These are phyloP conservation scores for Agaricales sp. DNA, from an alignment of 1,284 basidiomycete genomes.

Conservation along the genomic window DNA sequence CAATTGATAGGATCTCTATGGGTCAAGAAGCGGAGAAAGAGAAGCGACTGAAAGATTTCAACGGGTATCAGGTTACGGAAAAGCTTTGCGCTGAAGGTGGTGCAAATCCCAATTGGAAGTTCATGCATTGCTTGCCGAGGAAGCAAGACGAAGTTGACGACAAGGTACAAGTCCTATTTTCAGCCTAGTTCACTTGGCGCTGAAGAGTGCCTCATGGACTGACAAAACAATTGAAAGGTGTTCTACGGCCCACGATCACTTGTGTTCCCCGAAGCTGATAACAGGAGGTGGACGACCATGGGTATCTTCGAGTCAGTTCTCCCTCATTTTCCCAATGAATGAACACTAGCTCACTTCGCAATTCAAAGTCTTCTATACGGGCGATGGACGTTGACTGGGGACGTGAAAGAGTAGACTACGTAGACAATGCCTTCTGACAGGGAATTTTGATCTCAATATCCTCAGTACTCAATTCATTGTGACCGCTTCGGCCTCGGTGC, in stretches of 20 bases:
- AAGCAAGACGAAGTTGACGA: slow-evolving; percentile 93
- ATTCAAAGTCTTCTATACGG: background rate
- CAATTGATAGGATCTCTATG: slow-evolving; percentile 80
- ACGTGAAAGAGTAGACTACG: background rate
- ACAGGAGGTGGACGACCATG: slow-evolving; percentile 93
- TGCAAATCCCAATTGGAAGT: slow-evolving; percentile 87
- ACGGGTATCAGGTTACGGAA: slow-evolving; percentile 94
- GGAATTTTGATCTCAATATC: no score
- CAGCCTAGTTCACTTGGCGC: slow-evolving; percentile 1
- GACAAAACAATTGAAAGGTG: slow-evolving; percentile 30
- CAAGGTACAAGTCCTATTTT: slow-evolving; percentile 44
- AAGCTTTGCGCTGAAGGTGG: slow-evolving; percentile 67
- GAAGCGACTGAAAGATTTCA: slow-evolving; percentile 81
- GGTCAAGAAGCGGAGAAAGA: slow-evolving; percentile 93
- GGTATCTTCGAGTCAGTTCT: slow-evolving; percentile 71
- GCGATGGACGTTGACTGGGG: background rate
- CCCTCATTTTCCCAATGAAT: background rate
- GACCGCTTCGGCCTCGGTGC: background rate
- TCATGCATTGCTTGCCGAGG: slow-evolving; percentile 93
- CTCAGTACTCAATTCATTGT: background rate
- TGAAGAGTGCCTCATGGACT: no score
- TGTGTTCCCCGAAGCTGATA: slow-evolving; percentile 71
- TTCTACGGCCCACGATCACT: slow-evolving; percentile 71
- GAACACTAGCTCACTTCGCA: no score
- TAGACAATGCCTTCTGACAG: no score